Evolutionary conservation across 2,329 filamentous ascomycete genomes (phyloP).

Genomic region (Fusarium musae): DNA sequence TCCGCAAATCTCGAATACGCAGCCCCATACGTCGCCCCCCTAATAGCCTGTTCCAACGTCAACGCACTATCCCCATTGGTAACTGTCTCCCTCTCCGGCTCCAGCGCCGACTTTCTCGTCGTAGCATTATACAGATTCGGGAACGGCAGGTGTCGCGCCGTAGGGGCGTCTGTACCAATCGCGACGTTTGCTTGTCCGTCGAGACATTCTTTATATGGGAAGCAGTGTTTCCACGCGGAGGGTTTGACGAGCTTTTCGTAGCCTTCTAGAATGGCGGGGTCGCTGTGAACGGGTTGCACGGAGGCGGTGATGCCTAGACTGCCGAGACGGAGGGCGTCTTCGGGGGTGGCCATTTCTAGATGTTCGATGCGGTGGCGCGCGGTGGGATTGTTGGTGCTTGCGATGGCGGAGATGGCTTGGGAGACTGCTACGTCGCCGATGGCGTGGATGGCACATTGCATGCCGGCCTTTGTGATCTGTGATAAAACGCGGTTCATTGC

Average conservation of each 20-base stretch:
- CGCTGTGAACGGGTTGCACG: conserved; percentile 67
- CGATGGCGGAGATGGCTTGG: conserved; percentile 68
- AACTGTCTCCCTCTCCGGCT: conserved; percentile 54
- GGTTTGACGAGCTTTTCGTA: conserved; percentile 69
- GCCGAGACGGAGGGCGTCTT: conserved; percentile 67
- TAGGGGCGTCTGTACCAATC: conserved; percentile 69
- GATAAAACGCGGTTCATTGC: conserved; percentile 65
- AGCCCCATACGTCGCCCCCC: conserved; percentile 64
- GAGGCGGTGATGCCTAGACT: conserved; percentile 69
- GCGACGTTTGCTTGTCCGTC: conserved; percentile 65
- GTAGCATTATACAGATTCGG: conserved; percentile 69
- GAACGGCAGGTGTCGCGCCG: conserved; percentile 65
- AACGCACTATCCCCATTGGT: conserved; percentile 66
- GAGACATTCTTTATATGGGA: conserved; percentile 71
- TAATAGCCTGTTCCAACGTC: conserved; percentile 63
- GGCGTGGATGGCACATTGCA: conserved; percentile 73
- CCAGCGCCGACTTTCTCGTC: conserved; percentile 64
- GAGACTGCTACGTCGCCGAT: conserved; percentile 71
- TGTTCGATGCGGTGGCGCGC: conserved; percentile 73
- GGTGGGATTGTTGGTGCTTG: conserved; percentile 53
- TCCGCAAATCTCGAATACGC: conserved; percentile 71
- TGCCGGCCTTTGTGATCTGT: conserved; percentile 61
- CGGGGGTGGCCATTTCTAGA: conserved; percentile 66
- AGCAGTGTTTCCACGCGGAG: conserved; percentile 66
- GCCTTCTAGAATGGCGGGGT: conserved; percentile 69